Evolutionary conservation across 805 yeast species (phyloP), one percentile per base, ranked within the genome.

Genomic region (Zygotorulaspora danielsina): DNA sequence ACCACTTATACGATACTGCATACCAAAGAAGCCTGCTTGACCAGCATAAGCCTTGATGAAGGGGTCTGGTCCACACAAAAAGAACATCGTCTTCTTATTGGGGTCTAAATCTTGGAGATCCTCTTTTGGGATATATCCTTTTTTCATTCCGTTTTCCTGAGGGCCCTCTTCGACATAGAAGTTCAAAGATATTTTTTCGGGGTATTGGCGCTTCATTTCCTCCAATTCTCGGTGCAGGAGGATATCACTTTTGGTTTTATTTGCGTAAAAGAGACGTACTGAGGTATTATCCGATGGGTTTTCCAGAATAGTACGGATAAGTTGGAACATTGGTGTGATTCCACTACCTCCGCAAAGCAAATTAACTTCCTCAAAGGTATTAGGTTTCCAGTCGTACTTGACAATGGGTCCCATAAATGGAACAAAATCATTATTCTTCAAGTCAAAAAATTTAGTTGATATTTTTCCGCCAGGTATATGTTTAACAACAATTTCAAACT

Each of bases 331-430:
- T 26, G 97, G 96, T 6, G 96, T 86, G 46, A 89, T 81, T 36
- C 97, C 95, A 0, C 90, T 78, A 12, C 95, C 95, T 49, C 93
- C 95, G 6, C 89, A 90, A 49, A 84, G 70, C 66, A 84, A 71
- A 15, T 79, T 78, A 41, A 84, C 69, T 44, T 79, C 75, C 44
- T 73, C 73, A 30, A 78, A 81, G 67, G 76, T 72, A 55, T 81
- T 81, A 10, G 67, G 51, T 12, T 48, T 52, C 57, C 80, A 81
- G 21, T 75, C 60, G 62, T 84, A 77, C 58, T 81, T 72, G 10
- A 93, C 93, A 36, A 83, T 82, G 12, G 93, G 88, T 1, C 95
- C 95, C 59, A 78, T 76, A 53, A 84, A 83, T 45, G 75, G 74
- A 15, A 83, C 84, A 16, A 73, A 69, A 57, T 78, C 78, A 25